Evolutionary conservation across 495 filamentous ascomycete species (phyloP), one percentile per base, ranked within the genome.

Genomic region (Penicillium flavigenum): DNA sequence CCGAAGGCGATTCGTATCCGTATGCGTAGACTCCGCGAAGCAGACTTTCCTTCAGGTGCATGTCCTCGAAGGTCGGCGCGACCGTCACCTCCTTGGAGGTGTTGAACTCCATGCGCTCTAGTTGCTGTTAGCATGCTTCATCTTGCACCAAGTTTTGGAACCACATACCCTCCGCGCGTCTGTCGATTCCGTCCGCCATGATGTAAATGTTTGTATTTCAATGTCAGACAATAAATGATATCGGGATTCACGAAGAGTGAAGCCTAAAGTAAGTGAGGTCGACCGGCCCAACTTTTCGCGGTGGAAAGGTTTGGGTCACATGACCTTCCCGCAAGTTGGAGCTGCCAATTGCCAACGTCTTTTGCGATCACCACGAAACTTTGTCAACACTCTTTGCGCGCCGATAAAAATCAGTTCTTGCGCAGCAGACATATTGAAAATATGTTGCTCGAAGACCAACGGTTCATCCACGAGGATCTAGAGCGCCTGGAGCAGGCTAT

Each of bases 1-100:
- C 94, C 5, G 94, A 98, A 1, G 94, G 94, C 0, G 91, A 96
- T 69, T 98, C 94, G 72, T 96, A 98, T 48, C 94, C 94, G 63
- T 99, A 99, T 17, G 94, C 94, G 71, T 99, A 99, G 71, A 99
- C 92, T 65, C 94, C 94, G 55, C 94, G 91, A 59, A 98, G 87
- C 26, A 98, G 87, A 69, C 91, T 95, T 71, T 98, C 91, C 73
- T 98, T 98, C 71, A 98, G 73, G 68, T 90, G 86, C 89, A 90
- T 90, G 53, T 83, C 81, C 79, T 89, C 87, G 65, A 81, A 81
- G 57, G 83, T 87, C 39, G 83, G 84, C 63, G 86, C 88, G 63
- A 96, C 92, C 11, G 85, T 91, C 49, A 98, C 93, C 83, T 98
- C 95, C 76, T 95, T 96, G 59, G 91, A 96, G 73, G 94, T 98